Conservation (phyloP, 2,329 filamentous ascomycete species). For the Verticillium longisporum region DNA sequence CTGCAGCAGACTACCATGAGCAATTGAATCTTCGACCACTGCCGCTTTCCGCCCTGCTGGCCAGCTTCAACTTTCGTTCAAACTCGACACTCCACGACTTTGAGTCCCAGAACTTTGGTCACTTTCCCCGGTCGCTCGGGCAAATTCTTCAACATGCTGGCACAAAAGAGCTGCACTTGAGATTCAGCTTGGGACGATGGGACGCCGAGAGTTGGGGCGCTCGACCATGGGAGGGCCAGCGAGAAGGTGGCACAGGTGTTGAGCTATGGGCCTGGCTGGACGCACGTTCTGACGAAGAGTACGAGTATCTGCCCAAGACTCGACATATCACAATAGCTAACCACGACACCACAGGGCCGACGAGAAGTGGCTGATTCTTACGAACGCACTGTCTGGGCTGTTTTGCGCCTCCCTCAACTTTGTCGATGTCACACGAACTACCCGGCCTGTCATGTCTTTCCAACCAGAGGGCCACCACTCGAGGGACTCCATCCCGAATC, state of each 20-base stretch:
- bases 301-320: slow-evolving; percentile 7
- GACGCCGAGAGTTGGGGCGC: slow-evolving; percentile 94
- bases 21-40: slow-evolving; percentile 65
- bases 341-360: slow-evolving; percentile 49
- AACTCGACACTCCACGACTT: slow-evolving; percentile 77
- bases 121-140: slow-evolving; percentile 83
- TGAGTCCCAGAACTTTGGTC: slow-evolving; percentile 81
- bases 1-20: slow-evolving; percentile 68
- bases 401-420: slow-evolving; percentile 99
- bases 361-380: slow-evolving; percentile 81
- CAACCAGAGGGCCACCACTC: slow-evolving; percentile 70
- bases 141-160: slow-evolving; percentile 92
- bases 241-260: slow-evolving; percentile 91
- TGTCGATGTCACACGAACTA: slow-evolving; percentile 90
- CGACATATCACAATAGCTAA: neutral
- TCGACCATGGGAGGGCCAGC: slow-evolving; percentile 78
- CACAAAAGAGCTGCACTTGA: slow-evolving; percentile 81
- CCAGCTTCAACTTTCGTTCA: slow-evolving; percentile 94
- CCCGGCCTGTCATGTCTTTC: slow-evolving; percentile 82
- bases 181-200: slow-evolving; percentile 90
- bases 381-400: slow-evolving; percentile 90
- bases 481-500: slow-evolving; percentile 46
- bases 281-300: slow-evolving; percentile 71
- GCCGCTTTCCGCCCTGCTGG: slow-evolving; percentile 72
- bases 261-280: slow-evolving; percentile 98